Evolutionary conservation across 257 asterid species (phyloP).

Genomic region (Leptodermis oblonga): DNA sequence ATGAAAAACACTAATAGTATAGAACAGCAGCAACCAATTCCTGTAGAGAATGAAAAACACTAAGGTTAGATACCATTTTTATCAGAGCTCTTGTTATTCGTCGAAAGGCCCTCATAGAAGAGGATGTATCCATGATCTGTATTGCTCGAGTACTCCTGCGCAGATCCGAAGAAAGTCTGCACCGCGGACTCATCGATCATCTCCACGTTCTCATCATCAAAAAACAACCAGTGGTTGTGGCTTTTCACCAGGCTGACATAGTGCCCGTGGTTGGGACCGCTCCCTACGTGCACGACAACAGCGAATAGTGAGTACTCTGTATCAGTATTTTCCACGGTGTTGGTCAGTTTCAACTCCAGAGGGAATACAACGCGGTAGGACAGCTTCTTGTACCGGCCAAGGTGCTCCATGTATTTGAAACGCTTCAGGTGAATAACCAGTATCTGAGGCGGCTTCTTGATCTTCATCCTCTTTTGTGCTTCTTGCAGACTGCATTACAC

Average conservation of each 20-base stretch:
- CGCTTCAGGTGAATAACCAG: constrained; percentile 80
- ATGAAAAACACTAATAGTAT: too few species aligned
- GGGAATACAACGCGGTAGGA: constrained; percentile 78
- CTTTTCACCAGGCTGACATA: constrained; percentile 81
- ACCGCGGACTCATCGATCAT: constrained; percentile 71
- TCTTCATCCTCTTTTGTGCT: constrained; percentile 84
- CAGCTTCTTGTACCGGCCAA: constrained; percentile 61
- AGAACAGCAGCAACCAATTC: neutral
- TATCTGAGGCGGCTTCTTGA: constrained; percentile 66
- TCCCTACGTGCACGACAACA: constrained; percentile 77
- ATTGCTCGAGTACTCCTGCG: constrained; percentile 72
- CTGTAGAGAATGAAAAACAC: too few species aligned
- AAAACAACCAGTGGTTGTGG: constrained; percentile 75
- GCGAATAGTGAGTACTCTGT: constrained; percentile 66
- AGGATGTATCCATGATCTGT: constrained; percentile 75
- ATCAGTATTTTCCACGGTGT: constrained; percentile 53
- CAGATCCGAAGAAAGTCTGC: constrained; percentile 77
- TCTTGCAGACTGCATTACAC: constrained; percentile 61
- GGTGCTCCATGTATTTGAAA: constrained; percentile 77
- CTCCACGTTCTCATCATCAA: constrained; percentile 83
- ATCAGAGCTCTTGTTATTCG: constrained; percentile 17
- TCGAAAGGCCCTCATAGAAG: constrained; percentile 45
- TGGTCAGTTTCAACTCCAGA: constrained; percentile 64
- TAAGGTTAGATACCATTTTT: constrained; percentile 3
- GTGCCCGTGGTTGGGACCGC: constrained; percentile 80